phyloP scores from a whole-genome alignment of 495 filamentous ascomycete genomes.

The Astrocystis sublimbata region DNA sequence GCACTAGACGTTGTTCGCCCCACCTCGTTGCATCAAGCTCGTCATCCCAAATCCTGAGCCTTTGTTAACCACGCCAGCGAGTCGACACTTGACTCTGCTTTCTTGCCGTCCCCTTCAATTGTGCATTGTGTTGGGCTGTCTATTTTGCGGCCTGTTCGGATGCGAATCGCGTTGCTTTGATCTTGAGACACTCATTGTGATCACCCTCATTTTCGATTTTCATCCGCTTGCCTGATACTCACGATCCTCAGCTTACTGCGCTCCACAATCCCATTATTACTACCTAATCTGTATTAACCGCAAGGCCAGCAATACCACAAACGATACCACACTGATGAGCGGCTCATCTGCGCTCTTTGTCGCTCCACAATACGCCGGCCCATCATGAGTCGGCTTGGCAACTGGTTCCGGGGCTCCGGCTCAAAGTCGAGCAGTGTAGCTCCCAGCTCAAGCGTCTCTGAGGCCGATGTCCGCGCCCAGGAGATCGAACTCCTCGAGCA shows the following conservation, averaged over 20 bases:
- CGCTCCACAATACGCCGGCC: background rate
- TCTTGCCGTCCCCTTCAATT: background rate
- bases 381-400: conserved; percentile 32
- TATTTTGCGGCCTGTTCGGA: background rate
- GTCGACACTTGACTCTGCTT: background rate
- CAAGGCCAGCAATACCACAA: background rate
- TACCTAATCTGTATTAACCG: background rate
- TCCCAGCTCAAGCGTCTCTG: conserved; percentile 24
- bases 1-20: background rate
- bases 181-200: background rate
- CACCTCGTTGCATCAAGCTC: conserved; percentile 7
- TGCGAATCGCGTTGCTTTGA: background rate
- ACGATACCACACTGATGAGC: conserved; percentile 14
- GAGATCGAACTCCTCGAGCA: conserved; percentile 47
- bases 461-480: conserved; percentile 27
- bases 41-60: conserved; percentile 8
- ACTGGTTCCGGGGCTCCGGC: conserved; percentile 34
- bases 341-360: background rate
- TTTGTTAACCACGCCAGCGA: conserved; percentile 4
- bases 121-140: background rate
- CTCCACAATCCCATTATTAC: background rate
- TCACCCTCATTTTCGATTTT: background rate
- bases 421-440: conserved; percentile 25
- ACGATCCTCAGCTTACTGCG: background rate
- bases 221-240: background rate